Evolutionary conservation across 345 rosid genomes (phyloP).

Genomic region (Corchorus capsularis): DNA sequence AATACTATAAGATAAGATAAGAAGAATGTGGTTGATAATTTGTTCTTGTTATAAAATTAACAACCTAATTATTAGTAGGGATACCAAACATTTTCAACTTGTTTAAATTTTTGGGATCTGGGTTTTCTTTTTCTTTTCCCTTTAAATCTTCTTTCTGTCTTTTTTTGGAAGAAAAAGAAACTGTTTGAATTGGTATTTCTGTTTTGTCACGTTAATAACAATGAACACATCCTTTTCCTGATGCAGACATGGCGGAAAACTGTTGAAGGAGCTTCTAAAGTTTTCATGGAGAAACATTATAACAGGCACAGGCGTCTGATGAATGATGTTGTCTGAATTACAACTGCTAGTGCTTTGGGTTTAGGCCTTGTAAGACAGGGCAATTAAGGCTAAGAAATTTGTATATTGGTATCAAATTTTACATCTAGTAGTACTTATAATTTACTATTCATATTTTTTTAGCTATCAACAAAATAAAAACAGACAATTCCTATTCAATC

Average conservation of each 20-base stretch:
- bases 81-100: not conserved
- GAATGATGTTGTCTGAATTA: constrained; percentile 47
- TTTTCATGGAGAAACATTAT: constrained; percentile 75
- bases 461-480: not conserved
- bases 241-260: constrained; percentile 88
- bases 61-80: not conserved
- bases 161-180: not conserved
- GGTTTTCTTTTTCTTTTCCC: not conserved
- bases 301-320: constrained; percentile 78
- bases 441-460: not conserved
- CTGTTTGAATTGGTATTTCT: not conserved
- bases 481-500: not conserved
- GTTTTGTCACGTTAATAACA: not conserved
- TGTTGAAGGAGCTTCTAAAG: constrained; percentile 77
- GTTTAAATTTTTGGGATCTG: not conserved
- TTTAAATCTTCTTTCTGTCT: not conserved
- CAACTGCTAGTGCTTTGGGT: not conserved
- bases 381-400: not conserved
- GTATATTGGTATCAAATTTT: not conserved
- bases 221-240: not conserved
- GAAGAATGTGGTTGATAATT: not conserved
- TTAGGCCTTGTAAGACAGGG: not conserved
- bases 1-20: not conserved
- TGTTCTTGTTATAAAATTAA: not conserved
- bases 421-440: not conserved